These are phyloP conservation scores for Fusarium multiceps DNA, from an alignment of 2,329 filamentous ascomycete genomes.

Conservation along the genomic window DNA sequence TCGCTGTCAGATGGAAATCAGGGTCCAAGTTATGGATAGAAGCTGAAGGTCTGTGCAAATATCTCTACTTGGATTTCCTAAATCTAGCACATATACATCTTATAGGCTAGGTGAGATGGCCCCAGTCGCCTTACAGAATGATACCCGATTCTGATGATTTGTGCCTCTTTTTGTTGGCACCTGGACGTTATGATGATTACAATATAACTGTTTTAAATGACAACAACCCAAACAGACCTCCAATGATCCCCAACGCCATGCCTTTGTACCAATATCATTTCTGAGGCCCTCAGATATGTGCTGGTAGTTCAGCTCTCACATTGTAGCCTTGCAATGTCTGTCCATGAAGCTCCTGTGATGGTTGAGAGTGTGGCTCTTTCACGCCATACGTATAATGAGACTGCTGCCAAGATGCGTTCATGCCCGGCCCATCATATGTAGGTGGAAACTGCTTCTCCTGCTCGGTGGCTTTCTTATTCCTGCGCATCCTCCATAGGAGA, in stretches of 20 bases:
- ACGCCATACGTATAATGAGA: conserved; percentile 1
- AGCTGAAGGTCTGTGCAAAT: not conserved
- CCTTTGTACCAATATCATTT: not conserved
- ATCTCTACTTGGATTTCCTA: not conserved
- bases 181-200: not conserved
- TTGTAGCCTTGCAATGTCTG: conserved; percentile 12
- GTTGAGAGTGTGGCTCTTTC: conserved; percentile 1
- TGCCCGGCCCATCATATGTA: not conserved
- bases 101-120: not conserved
- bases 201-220: not conserved
- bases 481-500: conserved; percentile 32
- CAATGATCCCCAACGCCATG: not conserved
- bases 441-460: conserved; percentile 1
- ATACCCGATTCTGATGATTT: not conserved
- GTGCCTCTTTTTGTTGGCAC: not conserved
- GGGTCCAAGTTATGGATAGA: not conserved
- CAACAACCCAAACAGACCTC: not conserved
- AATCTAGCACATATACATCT: not conserved
- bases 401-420: conserved; percentile 14
- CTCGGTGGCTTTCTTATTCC: conserved; percentile 3
- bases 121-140: not conserved
- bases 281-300: conserved; percentile 11
- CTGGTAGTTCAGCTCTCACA: conserved; percentile 24
- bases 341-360: conserved; percentile 24
- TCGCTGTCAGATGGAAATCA: not conserved